Base-by-base conservation (phyloP, 768 basidiomycete species). In the Trametes punicea region DNA sequence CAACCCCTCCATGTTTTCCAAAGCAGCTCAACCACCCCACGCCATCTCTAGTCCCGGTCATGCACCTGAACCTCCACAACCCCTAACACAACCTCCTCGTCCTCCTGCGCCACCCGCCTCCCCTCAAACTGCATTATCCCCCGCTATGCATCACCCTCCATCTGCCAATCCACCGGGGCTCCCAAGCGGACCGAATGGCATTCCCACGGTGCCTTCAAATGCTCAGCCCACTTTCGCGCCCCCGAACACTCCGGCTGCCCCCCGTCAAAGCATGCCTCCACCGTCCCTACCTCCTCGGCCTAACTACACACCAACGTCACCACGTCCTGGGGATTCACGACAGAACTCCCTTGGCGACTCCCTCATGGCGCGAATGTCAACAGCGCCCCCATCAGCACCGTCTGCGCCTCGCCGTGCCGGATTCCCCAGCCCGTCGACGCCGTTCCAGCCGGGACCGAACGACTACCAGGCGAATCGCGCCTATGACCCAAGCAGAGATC, bases 301-400 rank as follows among this genome's bases (percentile, higher is more conserved):
- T 10, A 33, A 23, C 4, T 21, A 13, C 2, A 26, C 8, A 7
- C 39, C 36, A 8, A 9, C 31, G 11, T 16, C 18, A 13, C 15
- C 34, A 15, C 34, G n/a, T 4, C 15, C 34, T 36, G 15, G 13
- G 34, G n/a, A n/a, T n/a, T 15, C 34, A 4, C 50, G 20, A 8
- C 44, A 46, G 27, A 39, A 31, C 29, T 57, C 56, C 7, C 33
- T 57, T 15, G 56, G 44, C 16, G 44, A 57, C 4, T 3, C 11
- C 4, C 18, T 57, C 26, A 57, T 57, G 56, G 49, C 56, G 15
- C 50, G 56, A 1, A 57, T 57, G 56, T 13, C 34, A 6, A 23
- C 41, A 1, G 47, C 21, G 4, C 33, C 55, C 6, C 10, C 42
- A 15, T 29, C 49, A 2, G 29, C 21, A 13, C 8, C 44, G 18